Percentiles rank a stretch among this genome's conserved stretches.
Evolutionary conservation across 441 rosid genomes (phyloP).

Genomic region (Arabidopsis hybrid): DNA sequence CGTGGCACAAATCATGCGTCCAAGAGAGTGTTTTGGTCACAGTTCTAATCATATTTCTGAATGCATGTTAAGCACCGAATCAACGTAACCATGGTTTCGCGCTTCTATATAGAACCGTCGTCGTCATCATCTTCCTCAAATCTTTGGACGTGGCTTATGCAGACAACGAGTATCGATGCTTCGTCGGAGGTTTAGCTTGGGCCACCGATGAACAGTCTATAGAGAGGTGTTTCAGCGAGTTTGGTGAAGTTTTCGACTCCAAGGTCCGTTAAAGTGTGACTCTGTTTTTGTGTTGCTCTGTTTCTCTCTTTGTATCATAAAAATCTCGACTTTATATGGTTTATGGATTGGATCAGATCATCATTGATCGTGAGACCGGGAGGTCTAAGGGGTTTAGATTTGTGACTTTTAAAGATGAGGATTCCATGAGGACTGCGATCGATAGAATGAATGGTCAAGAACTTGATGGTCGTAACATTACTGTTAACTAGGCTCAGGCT

Average conservation of each 20-base stretch:
- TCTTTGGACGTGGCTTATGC: constrained; percentile 50
- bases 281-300: constrained; percentile 44
- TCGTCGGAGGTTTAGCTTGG: constrained; percentile 92
- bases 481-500: constrained; percentile 78
- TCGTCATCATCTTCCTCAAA: constrained; percentile 21
- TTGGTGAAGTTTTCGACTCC: constrained; percentile 79
- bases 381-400: constrained; percentile 77
- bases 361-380: constrained; percentile 75
- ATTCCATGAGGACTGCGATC: constrained; percentile 69
- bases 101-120: background rate
- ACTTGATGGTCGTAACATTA: constrained; percentile 73
- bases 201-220: constrained; percentile 73
- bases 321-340: background rate
- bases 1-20: no score
- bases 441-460: constrained; percentile 73
- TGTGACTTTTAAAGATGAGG: constrained; percentile 69
- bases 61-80: constrained; percentile 7
- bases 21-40: no score
- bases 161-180: constrained; percentile 74
- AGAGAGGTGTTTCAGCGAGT: constrained; percentile 61
- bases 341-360: constrained; percentile 49
- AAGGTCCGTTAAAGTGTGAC: constrained; percentile 74
- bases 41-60: no score
- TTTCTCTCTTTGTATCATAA: constrained; percentile 36
- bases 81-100: background rate